Evolutionary conservation across 345 rosid species (phyloP), one percentile per base, ranked within the genome.

Genomic region (Capsella bursapastoris): DNA sequence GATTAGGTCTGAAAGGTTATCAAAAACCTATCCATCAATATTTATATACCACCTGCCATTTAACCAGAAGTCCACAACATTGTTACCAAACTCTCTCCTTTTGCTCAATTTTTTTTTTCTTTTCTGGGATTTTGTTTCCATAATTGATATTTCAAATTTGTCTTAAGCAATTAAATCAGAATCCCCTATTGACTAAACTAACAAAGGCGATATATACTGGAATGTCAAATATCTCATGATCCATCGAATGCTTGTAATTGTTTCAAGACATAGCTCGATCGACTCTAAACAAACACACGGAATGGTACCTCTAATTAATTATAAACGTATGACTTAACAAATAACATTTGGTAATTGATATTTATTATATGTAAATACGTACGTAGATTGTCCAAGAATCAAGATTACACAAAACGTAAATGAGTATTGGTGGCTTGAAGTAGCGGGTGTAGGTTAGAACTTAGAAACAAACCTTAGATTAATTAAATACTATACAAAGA

Each of bases 391-490:
- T 7, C 64, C 27, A 53, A 68, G 65, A 68, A 4, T 41, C 27
- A 53, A 68, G 65, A 68, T 7, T 41, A 49, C 71, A 43, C n/a
- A 72, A 72, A 70, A 78, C 76, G 73, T 72, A 71, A 70, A 78
- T 78, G 81, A 58, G 25, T 58, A 66, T 66, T 66, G 77, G 81
- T 78, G 70, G 70, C 72, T 64, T 45, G 55, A 80, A 88, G 87
- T 86, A 74, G 78, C 45, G 69, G 79, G 38, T 60, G 79, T 75
- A 84, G 92, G 87, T 89, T 89, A 82, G 79, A 83, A 86, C 83
- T 84, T 83, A 84, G 70, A 32, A 31, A 82, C 74, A 87, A 88
- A 82, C 82, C 82, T 84, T 64, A 80, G 31, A 58, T 41, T 57
- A 55, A 37, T 37, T 38, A 43, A 37, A 77, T 64, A 48, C 16